Evolutionary conservation across 257 asterid genomes (phyloP).

Genomic region (Henckelia pumila): DNA sequence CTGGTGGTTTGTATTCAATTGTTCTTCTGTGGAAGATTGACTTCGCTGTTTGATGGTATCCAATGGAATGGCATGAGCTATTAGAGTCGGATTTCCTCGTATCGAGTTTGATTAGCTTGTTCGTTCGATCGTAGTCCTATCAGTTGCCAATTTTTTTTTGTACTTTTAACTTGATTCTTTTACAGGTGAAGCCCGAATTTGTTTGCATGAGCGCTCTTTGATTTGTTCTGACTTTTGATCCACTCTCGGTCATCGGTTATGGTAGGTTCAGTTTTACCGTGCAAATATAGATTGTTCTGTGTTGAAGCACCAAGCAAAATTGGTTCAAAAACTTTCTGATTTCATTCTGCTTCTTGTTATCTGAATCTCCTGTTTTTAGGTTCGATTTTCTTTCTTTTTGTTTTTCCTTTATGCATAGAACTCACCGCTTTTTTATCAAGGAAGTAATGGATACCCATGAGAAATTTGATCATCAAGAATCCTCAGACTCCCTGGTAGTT

Average conservation of each 20-base stretch:
- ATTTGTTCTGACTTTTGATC: not conserved
- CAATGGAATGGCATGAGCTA: too few relatives aligned
- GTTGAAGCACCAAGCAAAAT: not conserved
- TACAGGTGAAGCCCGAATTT: not conserved
- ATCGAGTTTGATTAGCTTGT: slow-evolving; percentile 1
- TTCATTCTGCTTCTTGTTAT: not conserved
- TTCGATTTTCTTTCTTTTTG: slow-evolving; percentile 19
- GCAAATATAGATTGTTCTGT: not conserved
- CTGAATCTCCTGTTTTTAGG: slow-evolving; percentile 8
- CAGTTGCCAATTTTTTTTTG: not conserved
- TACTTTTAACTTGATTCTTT: not conserved
- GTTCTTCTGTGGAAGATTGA: slow-evolving; percentile 8
- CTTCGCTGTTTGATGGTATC: not conserved
- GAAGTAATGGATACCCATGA: slow-evolving; percentile 33
- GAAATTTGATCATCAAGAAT: slow-evolving; percentile 28
- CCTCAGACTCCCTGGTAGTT: slow-evolving; percentile 23
- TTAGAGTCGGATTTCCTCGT: slow-evolving; percentile 11
- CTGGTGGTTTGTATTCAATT: slow-evolving; percentile 13
- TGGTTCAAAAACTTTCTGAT: not conserved
- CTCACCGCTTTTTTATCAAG: slow-evolving; percentile 21
- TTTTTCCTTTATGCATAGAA: slow-evolving; percentile 17
- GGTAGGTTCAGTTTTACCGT: not conserved
- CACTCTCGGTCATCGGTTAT: not conserved
- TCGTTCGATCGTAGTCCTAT: slow-evolving; percentile 16
- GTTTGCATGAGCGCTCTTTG: slow-evolving; percentile 9